A percentile compares a stretch with the other conserved stretches of the same genome.
Conservation (phyloP, 2,329 filamentous ascomycete genomes). For the Botrytis cinerea region DNA sequence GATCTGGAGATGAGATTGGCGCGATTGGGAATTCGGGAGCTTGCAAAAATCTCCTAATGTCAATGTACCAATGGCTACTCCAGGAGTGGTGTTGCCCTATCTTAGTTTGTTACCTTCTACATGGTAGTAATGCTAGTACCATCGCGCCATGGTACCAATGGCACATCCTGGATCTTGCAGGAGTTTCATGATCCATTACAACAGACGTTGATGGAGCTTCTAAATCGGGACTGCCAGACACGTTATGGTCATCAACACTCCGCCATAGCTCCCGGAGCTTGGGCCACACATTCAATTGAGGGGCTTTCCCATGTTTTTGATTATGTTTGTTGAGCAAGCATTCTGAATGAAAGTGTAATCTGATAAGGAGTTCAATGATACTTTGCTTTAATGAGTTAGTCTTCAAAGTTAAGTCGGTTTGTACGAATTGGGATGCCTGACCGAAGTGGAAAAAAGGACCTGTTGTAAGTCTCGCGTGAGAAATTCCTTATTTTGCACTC, state of each 20-base stretch:
- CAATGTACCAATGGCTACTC: constrained; percentile 9
- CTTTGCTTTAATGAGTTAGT: neutral
- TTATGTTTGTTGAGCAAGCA: neutral
- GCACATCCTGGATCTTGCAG: constrained; percentile 8
- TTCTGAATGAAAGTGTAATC: neutral
- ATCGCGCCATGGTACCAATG: constrained; percentile 1
- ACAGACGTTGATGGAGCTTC: constrained; percentile 12
- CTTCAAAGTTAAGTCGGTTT: neutral
- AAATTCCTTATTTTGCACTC: neutral
- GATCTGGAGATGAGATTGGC: constrained; percentile 1
- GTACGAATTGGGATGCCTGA: neutral
- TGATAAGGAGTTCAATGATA: neutral
- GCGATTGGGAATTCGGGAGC: constrained; percentile 3
- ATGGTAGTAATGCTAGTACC: neutral
- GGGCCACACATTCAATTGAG: neutral
- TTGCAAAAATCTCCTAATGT: constrained; percentile 16
- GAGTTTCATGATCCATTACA: constrained; percentile 1
- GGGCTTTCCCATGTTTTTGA: neutral
- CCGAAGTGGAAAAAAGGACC: neutral
- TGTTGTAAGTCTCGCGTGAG: neutral
- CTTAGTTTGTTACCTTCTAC: constrained; percentile 7
- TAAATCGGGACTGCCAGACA: constrained; percentile 11
- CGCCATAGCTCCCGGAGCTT: constrained; percentile 13
- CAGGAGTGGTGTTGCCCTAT: constrained; percentile 11
- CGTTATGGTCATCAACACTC: constrained; percentile 2